Evolutionary conservation across 768 basidiomycete species (phyloP).

Genomic region (Lentinula sp.): DNA sequence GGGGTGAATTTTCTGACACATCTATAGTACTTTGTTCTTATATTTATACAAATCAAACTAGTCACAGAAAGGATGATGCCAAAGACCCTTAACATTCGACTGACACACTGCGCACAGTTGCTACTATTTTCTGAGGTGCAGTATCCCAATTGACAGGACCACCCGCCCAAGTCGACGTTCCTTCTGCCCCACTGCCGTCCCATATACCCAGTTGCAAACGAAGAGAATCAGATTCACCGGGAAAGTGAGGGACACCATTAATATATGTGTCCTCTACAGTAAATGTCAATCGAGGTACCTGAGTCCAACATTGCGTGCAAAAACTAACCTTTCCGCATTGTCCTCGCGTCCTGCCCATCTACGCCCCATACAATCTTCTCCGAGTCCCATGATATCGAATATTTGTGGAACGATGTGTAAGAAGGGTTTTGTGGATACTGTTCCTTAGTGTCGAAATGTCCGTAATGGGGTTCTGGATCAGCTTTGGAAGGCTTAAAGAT

Average conservation of each 20-base stretch:
- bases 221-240: slow-evolving; percentile 16
- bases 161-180: slow-evolving; percentile 29
- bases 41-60: too few species aligned
- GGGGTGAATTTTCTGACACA: too few species aligned
- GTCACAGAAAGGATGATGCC: too few species aligned
- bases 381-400: slow-evolving; percentile 26
- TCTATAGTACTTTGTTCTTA: too few species aligned
- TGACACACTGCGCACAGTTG: slow-evolving; percentile 20
- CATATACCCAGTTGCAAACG: slow-evolving; percentile 30
- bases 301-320: background rate
- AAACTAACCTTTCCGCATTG: slow-evolving; percentile 13
- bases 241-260: slow-evolving; percentile 25
- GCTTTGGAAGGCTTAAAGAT: slow-evolving; percentile 21
- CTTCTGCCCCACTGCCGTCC: slow-evolving; percentile 28
- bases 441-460: slow-evolving; percentile 17
- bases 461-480: slow-evolving; percentile 22
- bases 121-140: slow-evolving; percentile 21
- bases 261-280: slow-evolving; percentile 20
- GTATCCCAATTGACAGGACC: slow-evolving; percentile 28
- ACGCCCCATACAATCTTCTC: slow-evolving; percentile 27
- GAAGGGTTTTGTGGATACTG: background rate
- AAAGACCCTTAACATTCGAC: slow-evolving; percentile 19
- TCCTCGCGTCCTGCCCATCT: slow-evolving; percentile 20
- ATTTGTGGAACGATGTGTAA: slow-evolving; percentile 17
- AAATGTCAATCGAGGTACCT: background rate